Evolutionary conservation across 2,329 filamentous ascomycete species (phyloP), one percentile per base, ranked within the genome.

Genomic region (Exophiala alcalophila): DNA sequence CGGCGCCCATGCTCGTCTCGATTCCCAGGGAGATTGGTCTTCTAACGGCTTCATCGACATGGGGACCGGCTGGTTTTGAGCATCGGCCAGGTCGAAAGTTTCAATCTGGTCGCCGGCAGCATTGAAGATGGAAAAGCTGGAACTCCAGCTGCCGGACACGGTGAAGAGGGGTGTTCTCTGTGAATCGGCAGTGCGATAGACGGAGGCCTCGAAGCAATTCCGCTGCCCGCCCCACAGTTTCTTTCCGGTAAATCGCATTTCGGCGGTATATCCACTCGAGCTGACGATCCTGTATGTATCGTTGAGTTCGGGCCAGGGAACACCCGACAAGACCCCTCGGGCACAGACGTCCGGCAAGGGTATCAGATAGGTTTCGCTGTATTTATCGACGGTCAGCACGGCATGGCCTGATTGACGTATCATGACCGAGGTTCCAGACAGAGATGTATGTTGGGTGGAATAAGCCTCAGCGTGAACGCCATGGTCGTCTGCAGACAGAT

Each of bases 21-120:
- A 88, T 68, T 97, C 91, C 52, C 92, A 81, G 10, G 87, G 80
- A 61, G 94, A 84, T 68, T 97, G 91, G 55, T 85, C 65, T 45
- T 89, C 84, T 43, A 94, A 60, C 0, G 85, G 80, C 1, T 81
- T 78, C 36, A 96, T 72, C 8, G 69, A 75, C 32, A 96, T 79
- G 7, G 84, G 44, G 4, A 42, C 50, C 9, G 50, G 44, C 24
- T 30, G 30, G 30, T 50, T 48, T 20, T 47, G n/a, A 2, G 47
- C 31, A 12, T 50, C 50, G 11, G 43, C 26, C 21, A 53, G 43
- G 20, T 81, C 76, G 61, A 84, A 86, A 4, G 67, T 69, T 16
- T 81, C 77, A 30, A 86, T 46, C 16, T 66, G 65, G 12, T 62
- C 52, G 54, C 44, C 47, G 14, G 21, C 19, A 12, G 44, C 23